These are phyloP conservation scores for Colletotrichum tropicicola DNA, from an alignment of 2,329 filamentous ascomycete species.

Conservation along the genomic window DNA sequence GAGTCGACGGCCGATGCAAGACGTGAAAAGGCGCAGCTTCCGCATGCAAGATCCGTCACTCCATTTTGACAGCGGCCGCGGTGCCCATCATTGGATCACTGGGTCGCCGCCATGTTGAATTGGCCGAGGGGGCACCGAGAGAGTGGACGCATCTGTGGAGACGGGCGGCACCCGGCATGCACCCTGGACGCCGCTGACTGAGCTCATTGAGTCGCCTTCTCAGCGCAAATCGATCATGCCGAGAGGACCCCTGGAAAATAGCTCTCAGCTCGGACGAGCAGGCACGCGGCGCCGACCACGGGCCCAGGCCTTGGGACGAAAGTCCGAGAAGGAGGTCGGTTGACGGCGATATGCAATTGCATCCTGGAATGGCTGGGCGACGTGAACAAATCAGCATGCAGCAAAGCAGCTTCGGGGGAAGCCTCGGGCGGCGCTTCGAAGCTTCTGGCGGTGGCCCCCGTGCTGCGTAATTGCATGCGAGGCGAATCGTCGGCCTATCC, in stretches of 20 bases:
- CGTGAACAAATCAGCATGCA: too few species aligned
- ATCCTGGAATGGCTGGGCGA: too few species aligned
- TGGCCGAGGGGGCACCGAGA: conserved; percentile 17
- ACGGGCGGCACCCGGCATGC: conserved; percentile 12
- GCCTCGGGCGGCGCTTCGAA: neutral
- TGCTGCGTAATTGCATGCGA: conserved; percentile 26
- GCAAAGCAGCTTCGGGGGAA: too few species aligned
- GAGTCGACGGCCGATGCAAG: neutral
- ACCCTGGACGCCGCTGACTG: conserved; percentile 19
- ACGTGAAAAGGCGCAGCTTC: neutral
- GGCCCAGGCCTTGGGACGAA: conserved; percentile 11
- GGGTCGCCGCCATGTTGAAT: neutral
- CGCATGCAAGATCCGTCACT: conserved; percentile 1
- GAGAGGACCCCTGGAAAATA: conserved; percentile 6
- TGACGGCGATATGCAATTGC: neutral
- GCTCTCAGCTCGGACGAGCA: conserved; percentile 16
- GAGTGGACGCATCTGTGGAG: conserved; percentile 11
- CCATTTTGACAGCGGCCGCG: neutral
- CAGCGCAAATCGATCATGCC: too few species aligned
- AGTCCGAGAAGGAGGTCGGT: conserved; percentile 19
- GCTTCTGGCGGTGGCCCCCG: neutral
- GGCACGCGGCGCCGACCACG: conserved; percentile 15
- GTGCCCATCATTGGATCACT: neutral
- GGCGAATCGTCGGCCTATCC: conserved; percentile 23
- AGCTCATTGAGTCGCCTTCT: neutral